These are phyloP conservation scores for Akanthomyces lecanii DNA, from an alignment of 2,329 filamentous ascomycete species.

Conservation along the genomic window DNA sequence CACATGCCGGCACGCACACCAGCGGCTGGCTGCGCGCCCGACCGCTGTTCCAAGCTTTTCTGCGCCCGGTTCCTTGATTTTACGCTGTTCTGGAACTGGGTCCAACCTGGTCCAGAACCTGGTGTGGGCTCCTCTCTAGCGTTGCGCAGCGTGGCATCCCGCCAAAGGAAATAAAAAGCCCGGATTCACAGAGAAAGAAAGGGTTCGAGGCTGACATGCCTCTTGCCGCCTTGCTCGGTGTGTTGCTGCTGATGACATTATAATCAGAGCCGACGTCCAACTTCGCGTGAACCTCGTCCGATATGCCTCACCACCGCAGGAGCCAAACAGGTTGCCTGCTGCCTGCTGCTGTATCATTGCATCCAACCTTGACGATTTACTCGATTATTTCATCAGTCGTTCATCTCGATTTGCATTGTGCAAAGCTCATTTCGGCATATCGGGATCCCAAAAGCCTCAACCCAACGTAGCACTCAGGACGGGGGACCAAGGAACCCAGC, in stretches of 20 bases:
- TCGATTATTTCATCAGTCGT: too few relatives aligned
- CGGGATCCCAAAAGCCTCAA: not conserved
- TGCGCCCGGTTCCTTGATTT: slow-evolving; percentile 1
- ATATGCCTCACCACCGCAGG: not conserved
- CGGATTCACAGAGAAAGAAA: not conserved
- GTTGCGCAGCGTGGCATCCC: not conserved
- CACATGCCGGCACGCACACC: not conserved
- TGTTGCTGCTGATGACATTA: too few relatives aligned
- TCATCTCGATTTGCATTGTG: too few relatives aligned
- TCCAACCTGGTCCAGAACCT: slow-evolving; percentile 8
- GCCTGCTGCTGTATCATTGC: too few relatives aligned
- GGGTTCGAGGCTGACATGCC: too few relatives aligned
- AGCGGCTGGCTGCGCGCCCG: not conserved
- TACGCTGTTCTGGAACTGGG: slow-evolving; percentile 10
- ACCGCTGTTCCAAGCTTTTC: slow-evolving; percentile 10
- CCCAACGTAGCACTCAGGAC: slow-evolving; percentile 2
- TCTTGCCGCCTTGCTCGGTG: too few relatives aligned
- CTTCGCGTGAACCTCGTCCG: not conserved
- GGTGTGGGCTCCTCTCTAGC: not conserved
- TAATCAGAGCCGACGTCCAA: too few relatives aligned
- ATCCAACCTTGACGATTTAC: too few relatives aligned
- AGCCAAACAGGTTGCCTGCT: too few relatives aligned
- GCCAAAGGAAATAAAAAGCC: not conserved
- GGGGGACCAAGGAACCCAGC: not conserved
- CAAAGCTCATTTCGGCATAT: not conserved